These are phyloP conservation scores for Tribonema minus DNA, from an alignment of 108 stramenopile genomes.

Conservation along the genomic window DNA sequence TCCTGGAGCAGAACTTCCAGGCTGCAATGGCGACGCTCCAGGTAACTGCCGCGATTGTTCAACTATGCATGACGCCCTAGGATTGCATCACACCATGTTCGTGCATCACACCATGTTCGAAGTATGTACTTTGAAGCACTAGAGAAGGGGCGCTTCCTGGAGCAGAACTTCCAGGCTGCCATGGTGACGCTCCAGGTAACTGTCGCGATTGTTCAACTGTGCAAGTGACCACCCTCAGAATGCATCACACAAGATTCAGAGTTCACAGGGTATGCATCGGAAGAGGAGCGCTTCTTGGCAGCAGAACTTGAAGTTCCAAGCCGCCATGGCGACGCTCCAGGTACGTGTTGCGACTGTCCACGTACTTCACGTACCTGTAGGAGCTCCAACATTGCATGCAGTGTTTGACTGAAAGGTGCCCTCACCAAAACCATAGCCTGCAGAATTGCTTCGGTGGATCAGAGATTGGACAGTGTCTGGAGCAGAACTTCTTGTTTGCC, in stretches of 20 bases:
- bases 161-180: conserved; percentile 51
- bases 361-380: too few relatives aligned
- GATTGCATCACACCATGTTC: neutral
- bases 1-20: conserved; percentile 67
- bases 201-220: too few relatives aligned
- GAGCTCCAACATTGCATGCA: too few relatives aligned
- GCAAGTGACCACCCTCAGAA: too few relatives aligned
- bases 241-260: neutral
- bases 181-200: conserved; percentile 39
- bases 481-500: conserved; percentile 48
- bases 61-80: neutral
- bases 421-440: too few relatives aligned
- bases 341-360: too few relatives aligned
- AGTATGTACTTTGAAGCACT: neutral
- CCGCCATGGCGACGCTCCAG: too few relatives aligned
- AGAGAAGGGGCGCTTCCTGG: conserved; percentile 91
- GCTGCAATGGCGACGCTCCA: conserved; percentile 42
- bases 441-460: too few relatives aligned
- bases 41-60: too few relatives aligned
- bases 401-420: too few relatives aligned
- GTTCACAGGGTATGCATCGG: neutral
- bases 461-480: too few relatives aligned
- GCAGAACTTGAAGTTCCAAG: too few relatives aligned
- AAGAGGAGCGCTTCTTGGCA: conserved; percentile 60
- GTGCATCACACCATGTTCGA: neutral